Percentiles rank a stretch among this genome's conserved stretches.
phyloP scores from a whole-genome alignment of 2,329 filamentous ascomycete genomes.

The Huntiella savannae region DNA sequence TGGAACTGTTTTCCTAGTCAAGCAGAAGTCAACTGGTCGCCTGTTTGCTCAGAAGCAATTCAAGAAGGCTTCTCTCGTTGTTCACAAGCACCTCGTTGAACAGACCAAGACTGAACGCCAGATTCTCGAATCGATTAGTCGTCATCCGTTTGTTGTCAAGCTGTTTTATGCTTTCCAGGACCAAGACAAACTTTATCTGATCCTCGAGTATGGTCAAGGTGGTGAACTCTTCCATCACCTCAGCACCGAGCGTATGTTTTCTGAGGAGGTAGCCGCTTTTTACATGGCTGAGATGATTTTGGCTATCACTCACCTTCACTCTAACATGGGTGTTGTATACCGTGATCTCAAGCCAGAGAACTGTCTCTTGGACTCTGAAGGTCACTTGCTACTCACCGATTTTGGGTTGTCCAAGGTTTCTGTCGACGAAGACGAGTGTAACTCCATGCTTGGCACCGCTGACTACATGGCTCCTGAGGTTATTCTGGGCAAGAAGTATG shows the following conservation, averaged over 20 bases:
- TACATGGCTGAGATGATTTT: constrained; percentile 98
- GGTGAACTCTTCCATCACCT: constrained; percentile 95
- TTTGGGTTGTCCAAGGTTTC: constrained; percentile 94
- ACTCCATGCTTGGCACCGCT: constrained; percentile 81
- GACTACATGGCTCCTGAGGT: constrained; percentile 99
- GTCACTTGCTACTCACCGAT: constrained; percentile 85
- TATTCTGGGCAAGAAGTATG: constrained; percentile 71
- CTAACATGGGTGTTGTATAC: constrained; percentile 83
- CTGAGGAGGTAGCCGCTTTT: constrained; percentile 74
- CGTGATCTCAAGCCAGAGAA: constrained; percentile 96
- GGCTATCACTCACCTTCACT: constrained; percentile 81
- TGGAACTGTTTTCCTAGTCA: constrained; percentile 84
- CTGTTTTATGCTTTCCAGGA: constrained; percentile 98
- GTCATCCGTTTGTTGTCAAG: constrained; percentile 95
- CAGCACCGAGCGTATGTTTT: constrained; percentile 85
- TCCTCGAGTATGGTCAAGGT: constrained; percentile 91
- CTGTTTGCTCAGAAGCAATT: constrained; percentile 97
- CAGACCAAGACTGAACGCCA: constrained; percentile 94
- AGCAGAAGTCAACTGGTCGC: constrained; percentile 68
- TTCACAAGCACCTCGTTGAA: constrained; percentile 89
- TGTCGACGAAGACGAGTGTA: constrained; percentile 55
- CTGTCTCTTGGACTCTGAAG: constrained; percentile 76
- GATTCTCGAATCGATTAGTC: constrained; percentile 87
- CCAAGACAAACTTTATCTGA: constrained; percentile 90
- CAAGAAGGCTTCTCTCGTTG: constrained; percentile 84